Evolutionary conservation across 1,284 basidiomycete genomes (phyloP), one percentile per base, ranked within the genome.

Genomic region (Fomitopsis palustris): DNA sequence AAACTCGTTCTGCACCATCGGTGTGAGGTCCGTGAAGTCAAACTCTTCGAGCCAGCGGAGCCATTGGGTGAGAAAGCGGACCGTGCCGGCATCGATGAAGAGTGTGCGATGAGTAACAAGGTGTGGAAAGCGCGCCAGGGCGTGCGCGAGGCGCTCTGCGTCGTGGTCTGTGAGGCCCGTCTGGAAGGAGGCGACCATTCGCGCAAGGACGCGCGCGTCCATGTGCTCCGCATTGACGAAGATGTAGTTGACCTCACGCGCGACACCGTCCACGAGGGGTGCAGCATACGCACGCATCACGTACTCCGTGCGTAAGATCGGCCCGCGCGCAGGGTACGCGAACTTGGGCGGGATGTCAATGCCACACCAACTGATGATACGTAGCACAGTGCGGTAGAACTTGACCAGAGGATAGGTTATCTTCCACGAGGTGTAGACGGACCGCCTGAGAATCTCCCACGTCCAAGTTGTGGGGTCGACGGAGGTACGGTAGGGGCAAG

Each of bases 401-500:
- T 53, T 43, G n/a, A 43, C 41, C 19, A 43, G 19, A 3, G 41
- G 41, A 21, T 43, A 43, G 4, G 41, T 43, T n/a, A 43, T 43
- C 19, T 43, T 43, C 41, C 41, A 43, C 3, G 41, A 53, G 9
- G 51, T 37, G n/a, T 53, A 33, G 7, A 37, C 16, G n/a, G 51
- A 33, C 33, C 51, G 5, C 7, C 31, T 14, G 12, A 35, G 25
- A 14, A 37, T 37, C 10, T 53, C 51, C 29, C 31, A 23, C 2
- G 51, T 23, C 21, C 31, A 37, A 4, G 61, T 43, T 38, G 59
- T 25, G 5, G 58, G 37, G 0, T 60, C 59, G 17, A 60, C 56
- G 0, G 63, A 64, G 0, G 61, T 64, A 31, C 58, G 62, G 61
- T 57, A 64, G 4, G 63, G 63, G 25, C 59, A 64, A 6, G 60